Percentiles rank a stretch among this genome's conserved stretches.
These are phyloP conservation scores for Plasmodium berghei DNA, from an alignment of 169 alveolate genomes.

Conservation along the genomic window DNA sequence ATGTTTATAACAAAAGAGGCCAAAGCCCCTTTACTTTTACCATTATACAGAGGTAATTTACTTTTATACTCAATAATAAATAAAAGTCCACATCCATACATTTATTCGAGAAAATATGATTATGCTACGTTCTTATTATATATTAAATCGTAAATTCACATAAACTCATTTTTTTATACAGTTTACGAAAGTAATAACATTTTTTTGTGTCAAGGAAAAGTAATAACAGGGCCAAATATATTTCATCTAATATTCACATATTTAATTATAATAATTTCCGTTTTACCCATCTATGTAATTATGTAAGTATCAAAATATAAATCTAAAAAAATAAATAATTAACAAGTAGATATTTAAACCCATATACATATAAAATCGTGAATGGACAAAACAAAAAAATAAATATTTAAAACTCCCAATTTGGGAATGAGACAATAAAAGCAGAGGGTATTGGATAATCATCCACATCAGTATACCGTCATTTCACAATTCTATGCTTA, in stretches of 20 bases:
- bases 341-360: no score
- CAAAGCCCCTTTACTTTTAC: constrained; percentile 71
- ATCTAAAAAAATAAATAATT: neutral
- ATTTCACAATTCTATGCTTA: no score
- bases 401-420: no score
- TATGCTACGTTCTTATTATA: neutral
- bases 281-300: constrained; percentile 65
- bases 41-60: constrained; percentile 69
- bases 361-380: no score
- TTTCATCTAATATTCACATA: constrained; percentile 70
- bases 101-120: neutral
- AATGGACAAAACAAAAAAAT: no score
- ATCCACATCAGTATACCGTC: no score
- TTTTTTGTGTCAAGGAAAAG: constrained; percentile 66
- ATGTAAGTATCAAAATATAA: constrained; percentile 30
- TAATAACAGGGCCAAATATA: constrained; percentile 77
- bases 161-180: constrained; percentile 18
- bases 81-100: neutral
- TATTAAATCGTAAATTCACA: neutral
- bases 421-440: no score
- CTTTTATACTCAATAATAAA: neutral
- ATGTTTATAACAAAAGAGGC: constrained; percentile 61
- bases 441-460: no score
- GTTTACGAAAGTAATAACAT: constrained; percentile 77
- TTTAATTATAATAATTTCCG: constrained; percentile 51